These are phyloP conservation scores for Trichoderma aggressivum DNA, from an alignment of 2,329 filamentous ascomycete species.

Conservation along the genomic window DNA sequence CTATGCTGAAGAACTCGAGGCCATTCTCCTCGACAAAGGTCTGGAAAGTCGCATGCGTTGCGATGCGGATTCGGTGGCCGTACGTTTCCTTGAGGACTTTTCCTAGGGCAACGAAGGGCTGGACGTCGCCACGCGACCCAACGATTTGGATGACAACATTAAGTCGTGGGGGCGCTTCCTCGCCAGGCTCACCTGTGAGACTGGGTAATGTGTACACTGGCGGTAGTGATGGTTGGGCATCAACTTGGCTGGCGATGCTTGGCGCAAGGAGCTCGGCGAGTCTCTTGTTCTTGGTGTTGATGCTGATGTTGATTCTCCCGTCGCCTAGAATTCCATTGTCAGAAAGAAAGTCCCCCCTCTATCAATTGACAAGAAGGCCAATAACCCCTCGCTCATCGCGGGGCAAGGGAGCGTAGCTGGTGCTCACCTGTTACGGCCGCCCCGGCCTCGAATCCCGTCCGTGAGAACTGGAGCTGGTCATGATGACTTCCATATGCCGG, in stretches of 20 bases:
- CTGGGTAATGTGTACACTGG: constrained; percentile 71
- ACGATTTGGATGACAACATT: constrained; percentile 75
- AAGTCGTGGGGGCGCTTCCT: constrained; percentile 55
- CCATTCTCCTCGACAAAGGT: constrained; percentile 66
- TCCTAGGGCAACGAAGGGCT: constrained; percentile 70
- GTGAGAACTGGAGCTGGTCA: constrained; percentile 56
- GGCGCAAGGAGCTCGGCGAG: constrained; percentile 66
- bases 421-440: constrained; percentile 53
- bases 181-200: constrained; percentile 60
- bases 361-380: neutral
- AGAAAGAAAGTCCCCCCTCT: neutral
- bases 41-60: constrained; percentile 68
- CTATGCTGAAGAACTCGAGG: constrained; percentile 73
- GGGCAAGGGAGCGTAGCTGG: neutral
- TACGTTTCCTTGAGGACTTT: constrained; percentile 61
- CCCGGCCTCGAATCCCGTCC: constrained; percentile 60
- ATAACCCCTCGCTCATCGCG: neutral
- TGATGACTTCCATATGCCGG: constrained; percentile 58
- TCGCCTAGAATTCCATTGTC: constrained; percentile 49
- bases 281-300: constrained; percentile 65
- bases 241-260: constrained; percentile 56
- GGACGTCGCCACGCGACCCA: constrained; percentile 70
- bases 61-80: constrained; percentile 69
- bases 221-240: constrained; percentile 53
- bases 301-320: constrained; percentile 75